Conservation (phyloP, 805 yeast genomes). For the Danielia oregonensis region DNA sequence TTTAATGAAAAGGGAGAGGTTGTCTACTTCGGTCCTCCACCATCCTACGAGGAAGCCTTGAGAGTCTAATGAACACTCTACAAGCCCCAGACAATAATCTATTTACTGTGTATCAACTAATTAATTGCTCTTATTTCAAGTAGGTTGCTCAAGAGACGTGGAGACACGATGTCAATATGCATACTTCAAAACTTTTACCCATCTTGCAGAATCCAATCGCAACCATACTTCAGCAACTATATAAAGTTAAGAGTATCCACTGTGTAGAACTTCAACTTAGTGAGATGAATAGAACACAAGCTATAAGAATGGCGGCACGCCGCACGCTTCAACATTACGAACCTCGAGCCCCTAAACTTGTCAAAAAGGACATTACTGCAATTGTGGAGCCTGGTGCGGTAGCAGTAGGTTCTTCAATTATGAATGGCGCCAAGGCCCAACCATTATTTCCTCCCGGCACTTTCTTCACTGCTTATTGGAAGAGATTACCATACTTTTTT, state of each 20-base stretch:
- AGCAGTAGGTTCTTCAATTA: not conserved
- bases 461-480: not conserved
- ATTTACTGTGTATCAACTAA: not conserved
- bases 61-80: no score
- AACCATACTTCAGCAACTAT: no score
- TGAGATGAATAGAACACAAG: not conserved
- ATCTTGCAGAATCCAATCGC: no score
- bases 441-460: not conserved
- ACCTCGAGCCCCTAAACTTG: not conserved
- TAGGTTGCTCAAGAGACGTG: not conserved
- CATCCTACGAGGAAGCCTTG: constrained; percentile 55
- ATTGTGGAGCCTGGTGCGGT: no score
- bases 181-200: no score
- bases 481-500: not conserved
- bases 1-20: constrained; percentile 56
- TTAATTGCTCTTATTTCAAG: not conserved
- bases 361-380: no score
- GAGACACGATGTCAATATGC: no score
- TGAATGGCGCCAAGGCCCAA: not conserved
- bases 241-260: no score
- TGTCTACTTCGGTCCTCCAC: constrained; percentile 62
- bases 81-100: no score
- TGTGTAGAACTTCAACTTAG: no score
- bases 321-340: not conserved
- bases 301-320: not conserved